Evolutionary conservation across 805 yeast genomes (phyloP), one percentile per base, ranked within the genome.

Genomic region (Saccharomycopsis selenospora): DNA sequence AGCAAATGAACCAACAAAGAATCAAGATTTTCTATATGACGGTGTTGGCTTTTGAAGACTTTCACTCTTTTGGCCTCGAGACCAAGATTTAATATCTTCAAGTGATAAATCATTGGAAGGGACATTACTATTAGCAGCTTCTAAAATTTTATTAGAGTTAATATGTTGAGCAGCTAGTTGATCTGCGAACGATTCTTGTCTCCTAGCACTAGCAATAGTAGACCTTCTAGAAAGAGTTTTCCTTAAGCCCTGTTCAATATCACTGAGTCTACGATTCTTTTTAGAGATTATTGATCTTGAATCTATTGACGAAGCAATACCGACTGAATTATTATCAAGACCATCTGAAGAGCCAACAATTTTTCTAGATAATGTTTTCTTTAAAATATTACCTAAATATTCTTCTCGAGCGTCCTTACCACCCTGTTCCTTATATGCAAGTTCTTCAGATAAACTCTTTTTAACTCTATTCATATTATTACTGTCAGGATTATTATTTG

Each of bases 361-460:
- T 20, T 25, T 30, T 10, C 24, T 27, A 18, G 44, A 28, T 14
- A 46, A 33, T 13, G 36, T 42, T 22, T 40, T 42, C 10, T 42
- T 18, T 24, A 50, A 28, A n/a, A 28, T 46, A 10, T 43, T 50
- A n/a, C 48, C 50, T 22, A 50, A 38, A 43, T 50, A 50, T 20
- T 43, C 47, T 3, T 42, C 47, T 23, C 53, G 26, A 18, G 53
- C 49, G 28, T 49, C 45, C 7, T 18, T 11, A 3, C 46, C 46
- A 11, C 52, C 49, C 28, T 67, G 56, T 1, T 63, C 65, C 4
- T 29, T 42, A 17, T 45, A 38, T n/a, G n/a, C 41, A n/a, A 28
- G 29, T 36, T 42, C 50, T 17, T 33, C 18, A 24, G 14, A 20
- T 20, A 10, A 10, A 20, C 14, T 30, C 14, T 43, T 43, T 6